phyloP scores from a whole-genome alignment of 495 filamentous ascomycete species.

The Penicillium soppii region DNA sequence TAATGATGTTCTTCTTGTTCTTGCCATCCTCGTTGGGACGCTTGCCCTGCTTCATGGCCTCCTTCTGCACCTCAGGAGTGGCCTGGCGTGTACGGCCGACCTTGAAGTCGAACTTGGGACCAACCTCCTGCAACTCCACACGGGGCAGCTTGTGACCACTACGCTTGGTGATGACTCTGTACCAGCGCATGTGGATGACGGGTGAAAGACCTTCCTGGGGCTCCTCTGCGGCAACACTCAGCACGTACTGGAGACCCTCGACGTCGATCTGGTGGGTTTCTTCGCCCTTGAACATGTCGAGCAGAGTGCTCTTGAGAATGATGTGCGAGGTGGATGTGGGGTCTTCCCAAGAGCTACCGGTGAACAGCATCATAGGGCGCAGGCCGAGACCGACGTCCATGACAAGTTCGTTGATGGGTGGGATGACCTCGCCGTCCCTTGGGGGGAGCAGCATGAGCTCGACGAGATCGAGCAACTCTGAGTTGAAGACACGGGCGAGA shows the following conservation, averaged over 20 bases:
- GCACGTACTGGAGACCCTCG: constrained; percentile 86
- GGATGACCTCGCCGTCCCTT: constrained; percentile 59
- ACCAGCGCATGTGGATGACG: constrained; percentile 76
- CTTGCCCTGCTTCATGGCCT: constrained; percentile 84
- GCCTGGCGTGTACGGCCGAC: constrained; percentile 78
- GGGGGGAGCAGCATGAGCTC: constrained; percentile 76
- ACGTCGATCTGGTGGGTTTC: constrained; percentile 80
- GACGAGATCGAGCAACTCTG: constrained; percentile 88
- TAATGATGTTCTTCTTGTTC: constrained; percentile 93
- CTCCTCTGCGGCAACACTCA: constrained; percentile 79
- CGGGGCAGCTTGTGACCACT: constrained; percentile 83
- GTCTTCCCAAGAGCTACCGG: constrained; percentile 80
- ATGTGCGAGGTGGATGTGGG: constrained; percentile 70
- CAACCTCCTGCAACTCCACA: constrained; percentile 93
- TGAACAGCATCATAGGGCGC: constrained; percentile 84
- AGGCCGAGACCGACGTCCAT: constrained; percentile 68
- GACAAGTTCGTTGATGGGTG: constrained; percentile 80
- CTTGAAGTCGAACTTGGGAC: constrained; percentile 91
- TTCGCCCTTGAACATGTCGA: constrained; percentile 86
- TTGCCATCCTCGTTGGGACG: constrained; percentile 54
- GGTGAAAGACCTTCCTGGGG: constrained; percentile 62
- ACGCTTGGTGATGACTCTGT: constrained; percentile 79
- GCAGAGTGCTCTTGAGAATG: constrained; percentile 79
- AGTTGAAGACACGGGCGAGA: constrained; percentile 75
- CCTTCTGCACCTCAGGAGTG: constrained; percentile 76